Evolutionary conservation across 345 rosid genomes (phyloP).

Genomic region (Eucalyptus virginea): DNA sequence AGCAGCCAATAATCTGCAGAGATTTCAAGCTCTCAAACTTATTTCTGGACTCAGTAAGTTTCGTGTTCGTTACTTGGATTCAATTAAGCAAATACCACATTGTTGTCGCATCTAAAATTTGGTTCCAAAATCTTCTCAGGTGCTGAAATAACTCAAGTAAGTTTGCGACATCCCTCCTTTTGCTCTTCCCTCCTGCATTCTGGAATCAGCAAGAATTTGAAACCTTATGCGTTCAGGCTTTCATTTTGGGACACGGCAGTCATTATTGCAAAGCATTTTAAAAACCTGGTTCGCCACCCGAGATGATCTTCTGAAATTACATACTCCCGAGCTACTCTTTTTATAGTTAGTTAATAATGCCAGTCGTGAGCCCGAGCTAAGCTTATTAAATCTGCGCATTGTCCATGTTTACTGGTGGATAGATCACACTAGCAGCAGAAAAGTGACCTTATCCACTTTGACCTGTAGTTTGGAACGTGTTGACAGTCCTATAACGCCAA

Average conservation of each 20-base stretch:
- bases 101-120: background rate
- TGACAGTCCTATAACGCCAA: background rate
- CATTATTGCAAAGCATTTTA: background rate
- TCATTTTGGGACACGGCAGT: background rate
- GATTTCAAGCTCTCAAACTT: background rate
- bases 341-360: background rate
- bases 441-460: background rate
- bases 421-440: no score
- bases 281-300: background rate
- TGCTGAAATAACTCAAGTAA: background rate
- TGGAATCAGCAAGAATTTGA: background rate
- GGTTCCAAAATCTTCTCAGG: background rate
- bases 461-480: background rate
- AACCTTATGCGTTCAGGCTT: background rate
- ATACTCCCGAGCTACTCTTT: background rate
- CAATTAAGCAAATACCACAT: background rate
- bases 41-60: background rate
- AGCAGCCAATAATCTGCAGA: conserved; percentile 1
- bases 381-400: background rate
- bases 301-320: background rate
- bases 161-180: background rate
- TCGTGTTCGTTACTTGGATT: background rate
- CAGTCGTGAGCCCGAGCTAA: background rate
- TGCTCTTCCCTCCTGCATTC: background rate
- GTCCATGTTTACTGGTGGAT: background rate